Conservation (phyloP, 352 stramenopile genomes). For the Phytophthora foliorum region DNA sequence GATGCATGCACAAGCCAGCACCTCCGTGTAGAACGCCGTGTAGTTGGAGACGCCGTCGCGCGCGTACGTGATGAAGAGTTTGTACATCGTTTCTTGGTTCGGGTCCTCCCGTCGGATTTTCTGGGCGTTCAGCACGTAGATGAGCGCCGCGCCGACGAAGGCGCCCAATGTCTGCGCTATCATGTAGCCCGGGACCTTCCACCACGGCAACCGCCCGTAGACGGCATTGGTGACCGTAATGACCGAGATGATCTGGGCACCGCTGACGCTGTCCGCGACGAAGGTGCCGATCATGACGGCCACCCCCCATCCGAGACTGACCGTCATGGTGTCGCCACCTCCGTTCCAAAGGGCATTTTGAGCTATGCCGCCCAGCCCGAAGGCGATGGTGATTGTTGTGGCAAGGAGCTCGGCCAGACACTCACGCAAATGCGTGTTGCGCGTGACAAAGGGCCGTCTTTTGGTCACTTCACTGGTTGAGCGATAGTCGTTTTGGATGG, state of each 20-base stretch:
- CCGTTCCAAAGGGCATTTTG: slow-evolving; percentile 53
- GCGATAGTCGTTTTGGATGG: slow-evolving; percentile 16
- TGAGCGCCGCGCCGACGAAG: slow-evolving; percentile 31
- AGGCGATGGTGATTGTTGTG: slow-evolving; percentile 56
- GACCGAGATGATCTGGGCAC: slow-evolving; percentile 66
- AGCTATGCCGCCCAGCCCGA: slow-evolving; percentile 54
- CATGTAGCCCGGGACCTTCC: slow-evolving; percentile 58
- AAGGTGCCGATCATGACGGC: slow-evolving; percentile 68
- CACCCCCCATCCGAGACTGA: slow-evolving; percentile 66
- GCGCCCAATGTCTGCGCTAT: slow-evolving; percentile 43
- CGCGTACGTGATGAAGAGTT: slow-evolving; percentile 41
- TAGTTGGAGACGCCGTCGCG: slow-evolving; percentile 30
- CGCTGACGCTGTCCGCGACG: slow-evolving; percentile 47
- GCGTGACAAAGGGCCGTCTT: slow-evolving; percentile 22
- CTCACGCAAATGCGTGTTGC: slow-evolving; percentile 48
- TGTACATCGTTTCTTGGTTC: slow-evolving; percentile 32
- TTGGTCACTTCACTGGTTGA: slow-evolving; percentile 6
- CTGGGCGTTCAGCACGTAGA: slow-evolving; percentile 42
- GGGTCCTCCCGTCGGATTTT: slow-evolving; percentile 35
- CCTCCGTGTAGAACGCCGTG: slow-evolving; percentile 45
- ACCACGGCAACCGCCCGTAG: slow-evolving; percentile 54
- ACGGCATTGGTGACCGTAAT: slow-evolving; percentile 59
- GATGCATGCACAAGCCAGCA: slow-evolving; percentile 39
- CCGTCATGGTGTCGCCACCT: slow-evolving; percentile 54
- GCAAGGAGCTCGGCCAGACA: slow-evolving; percentile 62